Base-by-base conservation (phyloP, 441 rosid genomes). In the Arabidopsis lyrata region DNA sequence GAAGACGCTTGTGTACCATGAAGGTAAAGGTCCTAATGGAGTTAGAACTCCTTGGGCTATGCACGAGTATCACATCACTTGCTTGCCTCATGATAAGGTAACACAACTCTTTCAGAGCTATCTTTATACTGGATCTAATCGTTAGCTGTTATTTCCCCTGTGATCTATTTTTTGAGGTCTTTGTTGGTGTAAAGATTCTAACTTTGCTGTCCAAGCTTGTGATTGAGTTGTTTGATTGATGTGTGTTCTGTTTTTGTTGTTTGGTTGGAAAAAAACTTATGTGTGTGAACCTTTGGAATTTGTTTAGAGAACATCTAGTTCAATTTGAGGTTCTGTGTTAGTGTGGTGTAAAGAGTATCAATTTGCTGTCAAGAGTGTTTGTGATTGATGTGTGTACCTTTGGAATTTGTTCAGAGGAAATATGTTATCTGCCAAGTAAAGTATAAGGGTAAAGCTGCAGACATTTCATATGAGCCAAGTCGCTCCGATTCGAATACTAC, bases 51-150 rank as follows among this genome's bases (percentile, higher is more conserved):
- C 67, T 47, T 66, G 78, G 78, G 62, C 38, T 15, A 74, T 58
- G 61, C 72, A 74, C n/a, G 78, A 74, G 72, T 66, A 74, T 18
- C 72, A 74, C 29, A 74, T 39, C 61, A 74, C 78, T 50, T 66
- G 2, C 61, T 74, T 66, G 59, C 72, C 77, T 57, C 52, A 0
- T 27, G 0, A 11, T 18, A 42, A n/a, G 66, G 77, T 73, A 48
- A 6, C 12, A 6, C 55, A 27, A 20, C 34, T 18, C 0, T 60
- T 8, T 29, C 59, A 18, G 6, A n/a, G n/a, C n/a, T n/a, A n/a
- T n/a, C n/a, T n/a, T n/a, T n/a, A n/a, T n/a, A n/a, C n/a, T n/a
- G n/a, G n/a, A 8, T 5, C 2, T 47, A 5, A 35, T 35, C 6
- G 8, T 38, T 9, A 38, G 11, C 12, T 38, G 42, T 10, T 0